Evolutionary conservation across 139 green algal species (phyloP), one percentile per base, ranked within the genome.

Genomic region (Chlamydomonas schloesseri): DNA sequence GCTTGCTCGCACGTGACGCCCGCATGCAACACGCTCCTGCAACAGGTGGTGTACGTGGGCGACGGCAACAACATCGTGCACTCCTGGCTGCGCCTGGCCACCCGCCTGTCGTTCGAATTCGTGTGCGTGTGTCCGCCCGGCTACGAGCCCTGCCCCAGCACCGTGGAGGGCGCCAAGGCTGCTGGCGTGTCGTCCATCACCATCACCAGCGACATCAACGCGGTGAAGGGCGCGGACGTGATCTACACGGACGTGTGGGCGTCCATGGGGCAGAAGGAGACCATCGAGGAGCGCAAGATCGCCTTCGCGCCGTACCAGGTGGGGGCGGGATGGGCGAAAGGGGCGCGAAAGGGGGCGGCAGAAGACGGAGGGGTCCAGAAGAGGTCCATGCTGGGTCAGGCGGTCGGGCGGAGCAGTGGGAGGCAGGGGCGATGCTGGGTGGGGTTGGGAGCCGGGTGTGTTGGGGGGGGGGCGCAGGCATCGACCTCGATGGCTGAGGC

Each of bases 31-130:
- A 50, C 42, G 42, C 42, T 50, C n/a, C n/a, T n/a, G n/a, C n/a
- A n/a, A 8, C 42, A 67, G 60, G 24, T 67, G 6, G 96, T 95
- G 55, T 99, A 99, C 88, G 96, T 99, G 1, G 98, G 98, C 50
- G 98, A 99, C 85, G 98, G 98, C 86, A 99, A 99, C 94, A 99
- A 99, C 94, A 99, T 99, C 77, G 96, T 97, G n/a, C 83, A 99
- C 94, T 97, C 93, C 24, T 99, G 96, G 97, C 87, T 99, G 68
- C 92, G 96, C 28, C 91, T 99, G 34, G 97, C 98, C 36, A 91
- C 90, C 9, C 90, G 94, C 3, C 93, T 99, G 29, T 91, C 93
- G 21, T 96, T 99, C 86, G 95, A 99, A 69, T 98, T 99, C 81
- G 94, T 99, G 13, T 98, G 94, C 89, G 94, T 94, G 9, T 99